Base-by-base conservation (phyloP, 257 asterid species). In the Solanum sitiens region DNA sequence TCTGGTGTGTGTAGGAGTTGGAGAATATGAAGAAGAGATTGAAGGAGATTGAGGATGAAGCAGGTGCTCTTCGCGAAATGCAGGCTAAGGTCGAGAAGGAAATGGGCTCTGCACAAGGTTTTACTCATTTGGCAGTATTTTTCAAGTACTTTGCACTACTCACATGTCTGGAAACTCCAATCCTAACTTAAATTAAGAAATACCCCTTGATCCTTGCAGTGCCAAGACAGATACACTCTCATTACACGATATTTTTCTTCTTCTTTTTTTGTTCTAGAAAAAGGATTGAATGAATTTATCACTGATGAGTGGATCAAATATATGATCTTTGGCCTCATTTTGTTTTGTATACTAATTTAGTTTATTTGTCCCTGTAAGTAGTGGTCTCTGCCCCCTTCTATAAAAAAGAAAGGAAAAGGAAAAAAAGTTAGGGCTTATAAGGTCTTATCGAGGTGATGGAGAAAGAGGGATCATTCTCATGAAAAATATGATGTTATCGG, bases 1-100 rank as follows among this genome's bases (percentile, higher is more conserved):
- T 53, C 56, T 45, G 72, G 27, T 84, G 53, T 84, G 59, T 86
- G 63, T 87, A 95, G 98, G 98, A 94, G 91, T 87, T 95, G 94
- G 98, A 94, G 93, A 89, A 44, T 61, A 91, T 94, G 96, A 94
- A 91, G 91, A 94, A 91, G 92, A 91, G 96, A 83, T 88, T 95
- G 91, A 94, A 91, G 92, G 98, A 94, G 92, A 93, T 94, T 89
- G 98, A 95, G 89, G 98, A 94, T 76, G 98, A 95, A 92, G 93
- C 98, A 0, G 94, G 93, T 1, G 98, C 96, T n/a, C 96, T 95
- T 83, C 96, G 98, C 72, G 97, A 92, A 89, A 93, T 94, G 96
- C 96, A 94, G 89, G 94, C 94, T 39, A 94, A 93, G 91, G 95
- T 92, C 42, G 95, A 94, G 94, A 94, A 95, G 88, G 98, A 94